Conservation (phyloP, 2,329 filamentous ascomycete species). For the Talaromyces sp. region DNA sequence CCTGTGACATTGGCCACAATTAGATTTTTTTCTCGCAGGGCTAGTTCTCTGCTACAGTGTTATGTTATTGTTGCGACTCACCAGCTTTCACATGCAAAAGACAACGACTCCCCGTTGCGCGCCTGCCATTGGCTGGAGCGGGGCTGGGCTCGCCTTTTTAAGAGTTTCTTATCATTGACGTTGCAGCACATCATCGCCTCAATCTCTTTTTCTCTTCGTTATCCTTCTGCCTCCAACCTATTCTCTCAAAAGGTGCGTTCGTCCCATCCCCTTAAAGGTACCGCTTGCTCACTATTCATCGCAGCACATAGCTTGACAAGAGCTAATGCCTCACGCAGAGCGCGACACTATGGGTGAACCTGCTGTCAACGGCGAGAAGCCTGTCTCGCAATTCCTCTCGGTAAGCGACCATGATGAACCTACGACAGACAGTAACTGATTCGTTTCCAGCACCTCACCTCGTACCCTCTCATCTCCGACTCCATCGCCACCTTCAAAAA, state of each 20-base stretch:
- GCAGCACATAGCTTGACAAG: conserved; percentile 1
- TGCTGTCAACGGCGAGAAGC: conserved; percentile 46
- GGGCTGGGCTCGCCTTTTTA: conserved; percentile 2
- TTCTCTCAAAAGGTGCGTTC: background rate
- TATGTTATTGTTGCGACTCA: no score
- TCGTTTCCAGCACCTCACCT: conserved; percentile 64
- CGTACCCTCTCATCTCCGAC: conserved; percentile 79
- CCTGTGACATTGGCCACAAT: background rate
- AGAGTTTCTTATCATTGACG: conserved; percentile 2
- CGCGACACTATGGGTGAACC: conserved; percentile 42
- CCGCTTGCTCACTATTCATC: background rate
- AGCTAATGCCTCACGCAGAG: conserved; percentile 46
- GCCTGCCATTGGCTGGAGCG: conserved; percentile 6
- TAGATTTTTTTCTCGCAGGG: no score
- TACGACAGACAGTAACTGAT: background rate
- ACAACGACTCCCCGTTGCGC: conserved; percentile 1
- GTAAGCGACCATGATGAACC: conserved; percentile 21
- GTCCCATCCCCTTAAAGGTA: background rate
- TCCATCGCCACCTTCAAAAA: conserved; percentile 71
- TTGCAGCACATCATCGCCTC: background rate
- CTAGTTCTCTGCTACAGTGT: background rate
- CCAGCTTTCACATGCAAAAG: conserved; percentile 10
- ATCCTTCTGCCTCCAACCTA: background rate
- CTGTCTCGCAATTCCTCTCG: conserved; percentile 43
- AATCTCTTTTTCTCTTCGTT: background rate